Base-by-base conservation (phyloP, 768 basidiomycete species). In the Chalciporus pseudorubinellus region DNA sequence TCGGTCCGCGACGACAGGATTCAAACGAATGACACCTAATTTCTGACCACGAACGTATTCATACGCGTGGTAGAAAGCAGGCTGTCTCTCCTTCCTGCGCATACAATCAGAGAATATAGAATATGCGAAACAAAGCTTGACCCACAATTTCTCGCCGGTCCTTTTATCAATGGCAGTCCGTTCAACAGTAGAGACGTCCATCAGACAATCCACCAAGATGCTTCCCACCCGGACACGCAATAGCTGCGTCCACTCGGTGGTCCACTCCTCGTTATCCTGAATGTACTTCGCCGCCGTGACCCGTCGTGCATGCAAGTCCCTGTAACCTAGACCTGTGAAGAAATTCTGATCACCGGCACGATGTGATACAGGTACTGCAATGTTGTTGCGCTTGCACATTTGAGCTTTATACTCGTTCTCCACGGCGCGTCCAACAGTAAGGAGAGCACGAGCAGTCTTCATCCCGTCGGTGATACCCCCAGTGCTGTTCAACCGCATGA, bases 21-120 rank as follows among this genome's bases (percentile, higher is more conserved):
- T 95, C 52, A 95, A 71, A 64, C 84, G 84, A 66, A 98, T 85
- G 19, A 98, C 82, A 24, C 95, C 95, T n/a, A 97, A 78, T 65
- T 93, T 95, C 55, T 85, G 85, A 1, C 95, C 94, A n/a, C 90
- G 82, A n/a, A 86, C 66, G 65, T 94, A 95, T 68, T 98, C 95
- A 65, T 97, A 97, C 2, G 83, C 78, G 62, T 97, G 94, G 48
- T 83, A 84, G 71, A 98, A 94, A 1, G 95, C 95, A 0, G 90
- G 89, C 59, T 98, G 95, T 18, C 74, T 72, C 67, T 97, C 93
- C 26, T 78, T 72, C 34, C 87, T 90, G 56, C 5, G 48, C 13
- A 40, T 11, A 31, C 43, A 4, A 46, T 60, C 22, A 61, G 50
- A 28, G 19, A 18, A 46, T n/a, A 34, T 43, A n/a, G 39, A 8